A percentile compares a stretch with the other conserved stretches of the same genome.
Conservation (phyloP, 148 eudicot genomes). For the Mesembryanthemum crystallinum region DNA sequence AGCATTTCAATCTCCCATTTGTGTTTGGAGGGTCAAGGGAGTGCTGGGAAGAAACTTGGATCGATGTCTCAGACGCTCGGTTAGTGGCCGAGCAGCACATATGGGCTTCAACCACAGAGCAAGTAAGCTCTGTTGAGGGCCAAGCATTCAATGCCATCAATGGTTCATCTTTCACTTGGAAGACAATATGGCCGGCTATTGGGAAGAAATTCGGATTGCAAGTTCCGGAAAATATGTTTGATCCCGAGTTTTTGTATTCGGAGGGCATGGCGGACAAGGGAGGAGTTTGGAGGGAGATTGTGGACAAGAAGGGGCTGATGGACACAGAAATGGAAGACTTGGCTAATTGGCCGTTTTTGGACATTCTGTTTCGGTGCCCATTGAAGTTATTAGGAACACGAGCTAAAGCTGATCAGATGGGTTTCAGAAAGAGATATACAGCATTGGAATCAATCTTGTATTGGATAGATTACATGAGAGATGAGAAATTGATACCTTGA, state of each 20-base stretch:
- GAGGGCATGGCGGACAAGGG: constrained; percentile 51
- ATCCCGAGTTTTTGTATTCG: constrained; percentile 38
- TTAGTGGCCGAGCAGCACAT: constrained; percentile 86
- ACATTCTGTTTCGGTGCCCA: constrained; percentile 67
- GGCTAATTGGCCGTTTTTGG: constrained; percentile 80
- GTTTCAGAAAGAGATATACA: constrained; percentile 46
- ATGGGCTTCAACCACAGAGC: constrained; percentile 65
- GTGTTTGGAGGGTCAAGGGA: constrained; percentile 75
- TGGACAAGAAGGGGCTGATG: constrained; percentile 44
- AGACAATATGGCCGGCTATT: constrained; percentile 58
- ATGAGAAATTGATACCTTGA: constrained; percentile 66
- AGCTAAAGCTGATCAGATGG: constrained; percentile 61
- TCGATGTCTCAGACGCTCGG: constrained; percentile 76
- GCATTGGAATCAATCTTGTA: constrained; percentile 62
- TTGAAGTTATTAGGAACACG: constrained; percentile 55
- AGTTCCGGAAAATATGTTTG: constrained; percentile 28
- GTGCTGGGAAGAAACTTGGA: constrained; percentile 75
- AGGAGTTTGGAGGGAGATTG: constrained; percentile 69
- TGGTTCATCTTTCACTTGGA: constrained; percentile 67
- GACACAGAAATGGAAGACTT: constrained; percentile 57
- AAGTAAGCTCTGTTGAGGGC: constrained; percentile 30
- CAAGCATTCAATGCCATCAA: constrained; percentile 75
- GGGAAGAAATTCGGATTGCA: constrained; percentile 52
- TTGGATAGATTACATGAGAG: constrained; percentile 79
- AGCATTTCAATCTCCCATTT: constrained; percentile 64